Evolutionary conservation across 139 green algal species (phyloP).

Genomic region (Klebsormidium nitens): DNA sequence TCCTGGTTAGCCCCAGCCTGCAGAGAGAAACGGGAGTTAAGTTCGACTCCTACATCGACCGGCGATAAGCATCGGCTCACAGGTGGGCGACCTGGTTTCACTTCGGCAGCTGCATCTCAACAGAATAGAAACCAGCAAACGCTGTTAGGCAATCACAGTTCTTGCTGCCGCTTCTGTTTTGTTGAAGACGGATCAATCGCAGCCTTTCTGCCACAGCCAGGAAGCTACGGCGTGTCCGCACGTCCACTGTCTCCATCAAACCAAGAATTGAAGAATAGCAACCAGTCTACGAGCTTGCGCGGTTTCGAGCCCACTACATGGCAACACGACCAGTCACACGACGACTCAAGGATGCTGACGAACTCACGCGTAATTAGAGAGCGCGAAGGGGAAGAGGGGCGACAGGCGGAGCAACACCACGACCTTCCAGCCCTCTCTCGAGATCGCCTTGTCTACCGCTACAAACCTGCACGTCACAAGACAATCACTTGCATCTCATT

Average conservation of each 20-base stretch:
- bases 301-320: too few relatives aligned
- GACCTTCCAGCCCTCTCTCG: constrained; percentile 74
- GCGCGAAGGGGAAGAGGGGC: constrained; percentile 83
- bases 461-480: constrained; percentile 4
- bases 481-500: background rate
- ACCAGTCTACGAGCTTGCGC: too few relatives aligned
- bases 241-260: too few relatives aligned
- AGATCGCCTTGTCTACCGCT: constrained; percentile 85
- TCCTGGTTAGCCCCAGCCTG: constrained; percentile 62
- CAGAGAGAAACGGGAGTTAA: too few relatives aligned
- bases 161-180: background rate
- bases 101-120: too few relatives aligned
- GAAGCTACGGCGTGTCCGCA: background rate
- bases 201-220: background rate
- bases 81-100: too few relatives aligned
- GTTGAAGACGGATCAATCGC: background rate
- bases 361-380: constrained; percentile 75
- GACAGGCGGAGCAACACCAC: constrained; percentile 85
- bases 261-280: too few relatives aligned
- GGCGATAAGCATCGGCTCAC: too few relatives aligned
- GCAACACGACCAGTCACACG: too few relatives aligned
- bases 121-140: too few relatives aligned
- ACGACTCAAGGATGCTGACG: too few relatives aligned
- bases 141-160: background rate
- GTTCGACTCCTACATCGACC: too few relatives aligned